Percentiles rank a stretch among this genome's conserved stretches.
Evolutionary conservation across 768 basidiomycete genomes (phyloP).

Genomic region (Suillus plorans): DNA sequence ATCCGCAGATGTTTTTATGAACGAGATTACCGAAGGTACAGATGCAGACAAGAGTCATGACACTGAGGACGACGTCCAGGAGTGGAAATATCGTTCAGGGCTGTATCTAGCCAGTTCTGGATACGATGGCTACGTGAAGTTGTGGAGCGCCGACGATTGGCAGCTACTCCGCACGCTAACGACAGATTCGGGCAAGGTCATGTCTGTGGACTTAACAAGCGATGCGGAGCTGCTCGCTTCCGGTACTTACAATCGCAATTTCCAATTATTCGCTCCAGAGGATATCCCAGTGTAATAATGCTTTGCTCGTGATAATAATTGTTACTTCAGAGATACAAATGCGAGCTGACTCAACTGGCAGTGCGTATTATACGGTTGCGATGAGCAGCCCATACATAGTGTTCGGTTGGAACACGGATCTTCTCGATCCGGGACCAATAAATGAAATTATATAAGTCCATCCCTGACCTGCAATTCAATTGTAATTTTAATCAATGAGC

Average conservation of each 20-base stretch:
- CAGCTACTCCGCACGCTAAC: conserved; percentile 84
- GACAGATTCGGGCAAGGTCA: conserved; percentile 97
- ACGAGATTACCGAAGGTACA: conserved; percentile 37
- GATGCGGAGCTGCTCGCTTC: conserved; percentile 85
- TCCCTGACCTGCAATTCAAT: conserved; percentile 35
- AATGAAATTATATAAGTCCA: conserved; percentile 37
- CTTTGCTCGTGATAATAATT: conserved; percentile 22
- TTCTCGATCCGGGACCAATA: conserved; percentile 11
- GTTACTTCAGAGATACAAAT: conserved; percentile 31
- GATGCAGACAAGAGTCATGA: conserved; percentile 30
- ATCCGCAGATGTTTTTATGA: conserved; percentile 52
- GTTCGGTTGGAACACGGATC: conserved; percentile 2
- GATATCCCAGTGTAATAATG: conserved; percentile 38
- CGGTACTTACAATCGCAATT: conserved; percentile 92
- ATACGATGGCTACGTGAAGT: conserved; percentile 92
- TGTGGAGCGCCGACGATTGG: conserved; percentile 99
- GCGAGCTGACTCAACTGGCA: not conserved
- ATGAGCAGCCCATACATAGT: not conserved
- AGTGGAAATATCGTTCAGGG: conserved; percentile 83
- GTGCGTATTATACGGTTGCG: not conserved
- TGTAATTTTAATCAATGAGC: conserved; percentile 21
- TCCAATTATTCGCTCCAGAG: conserved; percentile 89
- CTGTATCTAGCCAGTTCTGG: conserved; percentile 92
- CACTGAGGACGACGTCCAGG: conserved; percentile 40
- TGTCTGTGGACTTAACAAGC: conserved; percentile 90